These are phyloP conservation scores for Cydonia oblonga DNA, from an alignment of 331 rosid genomes.

Conservation along the genomic window DNA sequence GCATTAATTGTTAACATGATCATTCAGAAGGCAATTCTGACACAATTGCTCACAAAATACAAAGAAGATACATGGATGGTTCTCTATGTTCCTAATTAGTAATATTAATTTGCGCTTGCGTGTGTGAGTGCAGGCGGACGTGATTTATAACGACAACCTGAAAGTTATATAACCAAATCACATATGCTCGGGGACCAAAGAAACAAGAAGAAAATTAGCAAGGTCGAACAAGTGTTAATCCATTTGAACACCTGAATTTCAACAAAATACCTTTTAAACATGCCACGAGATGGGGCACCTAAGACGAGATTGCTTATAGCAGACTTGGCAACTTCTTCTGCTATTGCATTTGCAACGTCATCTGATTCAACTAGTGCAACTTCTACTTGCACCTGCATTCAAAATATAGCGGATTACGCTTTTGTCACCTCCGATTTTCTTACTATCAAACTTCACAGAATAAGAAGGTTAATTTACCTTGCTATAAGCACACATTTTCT, in stretches of 20 bases:
- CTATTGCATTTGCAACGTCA: slow-evolving; percentile 53
- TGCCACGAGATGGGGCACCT: slow-evolving; percentile 65
- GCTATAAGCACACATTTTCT: slow-evolving; percentile 58
- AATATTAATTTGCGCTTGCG: neutral
- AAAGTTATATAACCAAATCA: neutral
- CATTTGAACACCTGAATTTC: neutral
- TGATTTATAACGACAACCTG: neutral
- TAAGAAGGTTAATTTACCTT: slow-evolving; percentile 46
- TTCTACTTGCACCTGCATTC: slow-evolving; percentile 64
- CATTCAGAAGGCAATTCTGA: neutral
- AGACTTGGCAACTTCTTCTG: slow-evolving; percentile 58
- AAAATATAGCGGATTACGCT: neutral
- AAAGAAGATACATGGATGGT: neutral
- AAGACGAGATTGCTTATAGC: slow-evolving; percentile 50
- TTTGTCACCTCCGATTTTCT: neutral
- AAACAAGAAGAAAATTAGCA: neutral
- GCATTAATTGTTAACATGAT: slow-evolving; percentile 10
- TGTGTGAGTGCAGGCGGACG: neutral
- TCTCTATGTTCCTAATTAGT: neutral
- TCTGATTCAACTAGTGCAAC: slow-evolving; percentile 62
- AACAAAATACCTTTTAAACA: slow-evolving; percentile 61
- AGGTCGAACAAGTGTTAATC: neutral
- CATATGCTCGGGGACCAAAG: neutral
- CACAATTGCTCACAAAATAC: neutral
- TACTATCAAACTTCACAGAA: slow-evolving; percentile 4